Conservation (phyloP, 768 basidiomycete species). For the Panellus pusillus region DNA sequence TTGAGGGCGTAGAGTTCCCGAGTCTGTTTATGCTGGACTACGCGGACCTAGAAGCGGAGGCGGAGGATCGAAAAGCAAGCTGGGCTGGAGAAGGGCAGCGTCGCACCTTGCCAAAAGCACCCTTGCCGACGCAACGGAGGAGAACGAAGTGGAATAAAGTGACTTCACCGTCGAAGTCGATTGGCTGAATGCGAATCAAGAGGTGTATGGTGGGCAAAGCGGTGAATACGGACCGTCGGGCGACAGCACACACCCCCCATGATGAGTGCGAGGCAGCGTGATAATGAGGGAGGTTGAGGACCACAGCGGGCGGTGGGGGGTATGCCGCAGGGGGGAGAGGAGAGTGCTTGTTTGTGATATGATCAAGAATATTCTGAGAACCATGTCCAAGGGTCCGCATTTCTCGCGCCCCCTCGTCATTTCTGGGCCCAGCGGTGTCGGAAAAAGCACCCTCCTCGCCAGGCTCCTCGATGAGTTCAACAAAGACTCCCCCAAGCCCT, state of each 20-base stretch:
- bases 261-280: neutral
- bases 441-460: conserved; percentile 87
- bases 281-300: no score
- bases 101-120: conserved; percentile 94
- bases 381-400: conserved; percentile 33
- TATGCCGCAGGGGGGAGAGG: neutral
- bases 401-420: conserved; percentile 76
- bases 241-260: conserved; percentile 74
- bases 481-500: conserved; percentile 27
- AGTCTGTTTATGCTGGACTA: conserved; percentile 99
- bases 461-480: conserved; percentile 78
- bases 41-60: conserved; percentile 71
- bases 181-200: conserved; percentile 55
- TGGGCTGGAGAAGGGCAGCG: neutral
- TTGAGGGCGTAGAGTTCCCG: conserved; percentile 96
- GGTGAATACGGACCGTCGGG: conserved; percentile 47
- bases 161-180: conserved; percentile 94
- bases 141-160: conserved; percentile 97
- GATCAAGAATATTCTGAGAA: neutral
- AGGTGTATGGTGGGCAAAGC: neutral
- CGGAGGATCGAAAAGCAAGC: conserved; percentile 17
- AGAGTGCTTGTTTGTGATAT: neutral
- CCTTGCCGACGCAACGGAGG: conserved; percentile 95
- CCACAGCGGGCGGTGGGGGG: no score
- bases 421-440: conserved; percentile 91